Evolutionary conservation across 306 rosid genomes (phyloP).

Genomic region (Begonia fuchsioides): DNA sequence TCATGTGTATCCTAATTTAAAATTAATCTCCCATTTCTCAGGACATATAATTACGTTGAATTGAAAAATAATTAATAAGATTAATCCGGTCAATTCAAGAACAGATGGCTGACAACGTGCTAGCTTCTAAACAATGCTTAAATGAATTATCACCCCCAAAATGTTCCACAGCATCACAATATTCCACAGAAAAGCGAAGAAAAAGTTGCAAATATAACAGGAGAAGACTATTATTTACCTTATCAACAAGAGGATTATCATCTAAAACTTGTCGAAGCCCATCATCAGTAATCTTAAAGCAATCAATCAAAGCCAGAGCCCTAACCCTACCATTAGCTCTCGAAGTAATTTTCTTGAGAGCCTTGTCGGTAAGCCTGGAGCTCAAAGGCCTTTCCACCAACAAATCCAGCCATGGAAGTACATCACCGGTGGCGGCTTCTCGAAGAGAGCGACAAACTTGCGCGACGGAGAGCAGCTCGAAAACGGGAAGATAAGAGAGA

Average conservation of each 20-base stretch:
- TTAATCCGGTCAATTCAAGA: no score
- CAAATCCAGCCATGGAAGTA: slow-evolving; percentile 51
- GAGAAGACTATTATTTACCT: slow-evolving; percentile 27
- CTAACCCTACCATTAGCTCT: slow-evolving; percentile 45
- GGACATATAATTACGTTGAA: no score
- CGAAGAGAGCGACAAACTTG: slow-evolving; percentile 42
- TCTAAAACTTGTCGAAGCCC: slow-evolving; percentile 43
- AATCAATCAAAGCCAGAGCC: slow-evolving; percentile 41
- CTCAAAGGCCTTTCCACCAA: slow-evolving; percentile 39
- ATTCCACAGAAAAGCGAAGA: no score
- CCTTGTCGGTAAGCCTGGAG: slow-evolving; percentile 28
- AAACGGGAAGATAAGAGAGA: slow-evolving; percentile 40
- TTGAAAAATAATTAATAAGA: no score
- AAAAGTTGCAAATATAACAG: neutral
- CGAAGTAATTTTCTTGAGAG: slow-evolving; percentile 31
- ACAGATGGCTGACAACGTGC: no score
- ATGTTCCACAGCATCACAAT: no score
- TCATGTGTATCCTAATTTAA: no score
- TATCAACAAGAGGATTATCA: slow-evolving; percentile 40
- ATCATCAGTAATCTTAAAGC: slow-evolving; percentile 39
- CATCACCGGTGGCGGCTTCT: slow-evolving; percentile 44
- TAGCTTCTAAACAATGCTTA: no score
- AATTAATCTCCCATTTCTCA: no score
- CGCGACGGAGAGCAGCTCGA: slow-evolving; percentile 49
- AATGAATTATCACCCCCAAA: no score